These are phyloP conservation scores for Candida labiduridarum DNA, from an alignment of 1,139 yeast genomes.

Conservation along the genomic window DNA sequence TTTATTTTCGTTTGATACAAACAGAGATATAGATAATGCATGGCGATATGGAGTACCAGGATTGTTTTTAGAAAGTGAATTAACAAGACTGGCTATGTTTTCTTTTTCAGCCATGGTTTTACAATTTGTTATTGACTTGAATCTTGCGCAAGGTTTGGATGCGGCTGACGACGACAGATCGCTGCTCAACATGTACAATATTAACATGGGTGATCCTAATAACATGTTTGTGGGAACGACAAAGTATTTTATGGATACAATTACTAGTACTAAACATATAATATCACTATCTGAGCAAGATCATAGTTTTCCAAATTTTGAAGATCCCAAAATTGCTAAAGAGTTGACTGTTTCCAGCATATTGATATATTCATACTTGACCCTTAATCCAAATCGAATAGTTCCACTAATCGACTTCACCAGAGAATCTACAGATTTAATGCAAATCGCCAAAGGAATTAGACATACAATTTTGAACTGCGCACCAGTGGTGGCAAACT, in stretches of 20 bases:
- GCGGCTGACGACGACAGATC: constrained; percentile 1
- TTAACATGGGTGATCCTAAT: neutral
- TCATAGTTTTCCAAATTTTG: neutral
- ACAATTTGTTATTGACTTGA: constrained; percentile 9
- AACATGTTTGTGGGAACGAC: constrained; percentile 22
- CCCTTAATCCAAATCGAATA: constrained; percentile 34
- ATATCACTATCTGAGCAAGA: neutral
- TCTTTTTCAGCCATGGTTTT: constrained; percentile 23
- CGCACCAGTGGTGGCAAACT: constrained; percentile 16
- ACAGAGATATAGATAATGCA: constrained; percentile 23
- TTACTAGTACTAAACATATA: constrained; percentile 12
- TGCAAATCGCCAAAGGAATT: constrained; percentile 25
- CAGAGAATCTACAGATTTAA: constrained; percentile 20
- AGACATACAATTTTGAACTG: constrained; percentile 16
- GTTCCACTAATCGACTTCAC: constrained; percentile 29
- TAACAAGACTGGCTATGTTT: constrained; percentile 26
- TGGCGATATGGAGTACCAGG: constrained; percentile 32
- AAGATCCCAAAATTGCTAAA: constrained; percentile 18
- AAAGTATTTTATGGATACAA: constrained; percentile 24
- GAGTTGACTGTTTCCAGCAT: constrained; percentile 27
- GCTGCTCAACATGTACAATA: neutral
- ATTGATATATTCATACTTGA: constrained; percentile 29
- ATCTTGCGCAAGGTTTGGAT: constrained; percentile 1
- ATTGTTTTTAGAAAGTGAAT: constrained; percentile 23
- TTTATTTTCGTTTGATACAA: constrained; percentile 21